Conservation (phyloP, 2,329 filamentous ascomycete species). For the Golovinomyces cichoracearum region DNA sequence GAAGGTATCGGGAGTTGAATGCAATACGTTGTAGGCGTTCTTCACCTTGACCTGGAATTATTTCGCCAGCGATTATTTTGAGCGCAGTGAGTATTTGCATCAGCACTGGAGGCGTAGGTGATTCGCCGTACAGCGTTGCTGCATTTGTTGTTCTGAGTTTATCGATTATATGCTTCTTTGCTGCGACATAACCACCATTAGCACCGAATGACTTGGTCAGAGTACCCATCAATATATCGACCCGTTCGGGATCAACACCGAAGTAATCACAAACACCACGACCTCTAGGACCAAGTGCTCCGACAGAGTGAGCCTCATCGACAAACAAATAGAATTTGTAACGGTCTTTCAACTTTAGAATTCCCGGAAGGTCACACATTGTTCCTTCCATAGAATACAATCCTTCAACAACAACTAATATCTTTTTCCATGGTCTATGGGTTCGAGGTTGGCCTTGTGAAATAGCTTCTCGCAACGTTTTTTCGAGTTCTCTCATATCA, state of each 20-base stretch:
- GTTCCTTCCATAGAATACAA: slow-evolving; percentile 99
- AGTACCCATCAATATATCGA: slow-evolving; percentile 95
- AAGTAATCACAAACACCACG: slow-evolving; percentile 96
- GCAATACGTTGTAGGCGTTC: slow-evolving; percentile 86
- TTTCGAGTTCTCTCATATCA: slow-evolving; percentile 70
- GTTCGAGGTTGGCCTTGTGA: slow-evolving; percentile 91
- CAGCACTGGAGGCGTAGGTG: slow-evolving; percentile 64
- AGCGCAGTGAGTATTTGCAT: slow-evolving; percentile 75
- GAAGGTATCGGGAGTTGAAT: slow-evolving; percentile 97
- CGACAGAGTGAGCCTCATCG: slow-evolving; percentile 89
- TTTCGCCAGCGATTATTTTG: slow-evolving; percentile 66
- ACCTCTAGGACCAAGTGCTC: slow-evolving; percentile 66
- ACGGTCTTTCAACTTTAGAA: slow-evolving; percentile 66
- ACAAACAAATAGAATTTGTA: slow-evolving; percentile 96
- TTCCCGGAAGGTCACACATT: slow-evolving; percentile 86
- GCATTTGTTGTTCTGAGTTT: slow-evolving; percentile 72
- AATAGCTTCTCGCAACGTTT: slow-evolving; percentile 67
- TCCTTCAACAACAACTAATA: slow-evolving; percentile 82
- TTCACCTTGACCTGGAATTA: slow-evolving; percentile 73
- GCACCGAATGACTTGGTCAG: slow-evolving; percentile 96
- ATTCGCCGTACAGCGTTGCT: slow-evolving; percentile 64
- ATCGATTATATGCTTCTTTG: slow-evolving; percentile 71
- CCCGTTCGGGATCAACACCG: slow-evolving; percentile 57
- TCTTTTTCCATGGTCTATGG: slow-evolving; percentile 99
- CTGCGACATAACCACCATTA: slow-evolving; percentile 86